A percentile compares a stretch with the other conserved stretches of the same genome.
Conservation (phyloP, 202 grass and related monocot species). For the Saccharum hybrid region DNA sequence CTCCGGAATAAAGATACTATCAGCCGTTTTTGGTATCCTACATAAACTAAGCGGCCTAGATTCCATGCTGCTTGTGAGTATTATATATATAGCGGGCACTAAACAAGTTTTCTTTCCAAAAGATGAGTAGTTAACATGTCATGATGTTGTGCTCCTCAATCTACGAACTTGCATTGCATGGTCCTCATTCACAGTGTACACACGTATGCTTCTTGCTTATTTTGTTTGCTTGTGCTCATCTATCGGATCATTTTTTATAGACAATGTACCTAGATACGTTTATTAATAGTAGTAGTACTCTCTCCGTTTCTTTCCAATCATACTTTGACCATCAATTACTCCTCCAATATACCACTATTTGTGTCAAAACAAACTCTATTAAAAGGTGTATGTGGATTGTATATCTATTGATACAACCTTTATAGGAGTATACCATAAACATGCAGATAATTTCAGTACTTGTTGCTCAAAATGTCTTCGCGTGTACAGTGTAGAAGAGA, state of each 20-base stretch:
- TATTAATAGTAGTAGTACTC: not conserved
- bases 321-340: no score
- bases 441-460: no score
- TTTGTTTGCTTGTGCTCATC: not conserved
- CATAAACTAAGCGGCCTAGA: slow-evolving; percentile 35
- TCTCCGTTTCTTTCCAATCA: no score
- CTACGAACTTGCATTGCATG: not conserved
- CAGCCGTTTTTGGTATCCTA: not conserved
- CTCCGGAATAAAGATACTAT: not conserved
- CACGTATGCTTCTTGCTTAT: not conserved
- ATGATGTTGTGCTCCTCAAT: not conserved
- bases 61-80: slow-evolving; percentile 8
- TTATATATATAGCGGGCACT: not conserved
- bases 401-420: no score
- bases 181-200: not conserved
- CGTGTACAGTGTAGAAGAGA: no score
- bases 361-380: no score
- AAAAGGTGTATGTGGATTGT: no score
- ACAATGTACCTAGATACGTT: not conserved
- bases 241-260: not conserved
- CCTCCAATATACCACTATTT: no score
- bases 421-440: no score
- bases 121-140: not conserved
- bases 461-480: no score
- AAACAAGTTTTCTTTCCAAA: slow-evolving; percentile 9